Base-by-base conservation (phyloP, 495 filamentous ascomycete genomes). In the Podospora sp. region DNA sequence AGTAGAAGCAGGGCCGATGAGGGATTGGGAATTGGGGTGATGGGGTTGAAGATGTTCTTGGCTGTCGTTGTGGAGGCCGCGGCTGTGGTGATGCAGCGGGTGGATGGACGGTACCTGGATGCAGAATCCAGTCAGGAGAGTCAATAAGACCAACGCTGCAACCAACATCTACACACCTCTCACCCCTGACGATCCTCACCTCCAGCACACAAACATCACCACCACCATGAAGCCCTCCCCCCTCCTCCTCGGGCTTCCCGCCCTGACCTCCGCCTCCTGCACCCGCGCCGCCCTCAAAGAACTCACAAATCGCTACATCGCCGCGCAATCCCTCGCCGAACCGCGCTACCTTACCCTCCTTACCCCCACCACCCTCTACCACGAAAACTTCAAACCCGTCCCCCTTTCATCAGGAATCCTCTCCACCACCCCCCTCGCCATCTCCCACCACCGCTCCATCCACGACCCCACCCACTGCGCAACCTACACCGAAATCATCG, bases 401-500 rank as follows among this genome's bases (percentile, higher is more conserved):
- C 68, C 77, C 66, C 75, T 80, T 66, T 65, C 63, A 16, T 71
- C 73, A 11, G 78, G 80, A 29, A 77, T 84, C 68, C 71, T 84
- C 49, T 66, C 74, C 6, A 65, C 74, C 8, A 65, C 77, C 21
- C 71, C 80, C 9, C 69, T 83, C 33, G 76, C 72, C 60, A 78
- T 83, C 62, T 77, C 77, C 72, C 80, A 82, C 73, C 76, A 71
- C 72, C 77, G 78, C 56, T 78, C 72, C 66, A 76, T 79, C 57
- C 71, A 77, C 76, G 82, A 84, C 73, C 76, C 75, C 21, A 71
- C 69, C 2, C 65, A 70, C 26, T 84, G 81, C 75, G 77, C 79
- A 8, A 79, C 80, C 29, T 84, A 79, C 75, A 80, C 76, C 53
- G 82, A 84, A 65, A 69, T 83, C 69, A 76, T 83, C 55, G 69